phyloP scores from a whole-genome alignment of 352 stramenopile species.

The Phytophthora constricta region DNA sequence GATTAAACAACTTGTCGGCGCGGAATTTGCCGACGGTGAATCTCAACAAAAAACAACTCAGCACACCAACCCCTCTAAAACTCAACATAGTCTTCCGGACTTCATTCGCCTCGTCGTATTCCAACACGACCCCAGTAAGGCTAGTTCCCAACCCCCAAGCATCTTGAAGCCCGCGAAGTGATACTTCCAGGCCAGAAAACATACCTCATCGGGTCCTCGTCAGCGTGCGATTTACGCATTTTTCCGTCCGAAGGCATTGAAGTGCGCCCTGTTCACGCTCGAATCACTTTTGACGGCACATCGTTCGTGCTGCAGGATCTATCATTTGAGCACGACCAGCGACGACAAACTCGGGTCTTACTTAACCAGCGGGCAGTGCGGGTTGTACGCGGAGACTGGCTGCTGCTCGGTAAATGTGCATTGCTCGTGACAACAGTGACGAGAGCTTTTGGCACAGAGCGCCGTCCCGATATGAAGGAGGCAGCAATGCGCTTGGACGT shows the following conservation, averaged over 20 bases:
- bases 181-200: slow-evolving; percentile 27
- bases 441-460: slow-evolving; percentile 62
- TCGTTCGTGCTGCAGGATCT: slow-evolving; percentile 79
- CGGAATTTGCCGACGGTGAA: slow-evolving; percentile 19
- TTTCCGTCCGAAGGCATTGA: slow-evolving; percentile 43
- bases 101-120: slow-evolving; percentile 32
- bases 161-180: slow-evolving; percentile 26
- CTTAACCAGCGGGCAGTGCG: slow-evolving; percentile 50
- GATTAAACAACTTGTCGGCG: slow-evolving; percentile 20
- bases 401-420: slow-evolving; percentile 64
- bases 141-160: slow-evolving; percentile 9
- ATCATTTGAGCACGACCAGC: slow-evolving; percentile 68
- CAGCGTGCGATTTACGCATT: slow-evolving; percentile 60
- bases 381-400: slow-evolving; percentile 61
- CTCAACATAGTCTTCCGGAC: neutral
- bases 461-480: slow-evolving; percentile 69
- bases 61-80: neutral
- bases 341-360: slow-evolving; percentile 57
- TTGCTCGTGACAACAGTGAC: slow-evolving; percentile 55
- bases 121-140: slow-evolving; percentile 26
- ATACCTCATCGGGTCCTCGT: slow-evolving; percentile 67
- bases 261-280: slow-evolving; percentile 61
- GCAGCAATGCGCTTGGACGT: slow-evolving; percentile 70
- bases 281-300: slow-evolving; percentile 66
- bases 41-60: neutral